Evolutionary conservation across 352 stramenopile species (phyloP).

Genomic region (Thalassiosira livingstoniorum): DNA sequence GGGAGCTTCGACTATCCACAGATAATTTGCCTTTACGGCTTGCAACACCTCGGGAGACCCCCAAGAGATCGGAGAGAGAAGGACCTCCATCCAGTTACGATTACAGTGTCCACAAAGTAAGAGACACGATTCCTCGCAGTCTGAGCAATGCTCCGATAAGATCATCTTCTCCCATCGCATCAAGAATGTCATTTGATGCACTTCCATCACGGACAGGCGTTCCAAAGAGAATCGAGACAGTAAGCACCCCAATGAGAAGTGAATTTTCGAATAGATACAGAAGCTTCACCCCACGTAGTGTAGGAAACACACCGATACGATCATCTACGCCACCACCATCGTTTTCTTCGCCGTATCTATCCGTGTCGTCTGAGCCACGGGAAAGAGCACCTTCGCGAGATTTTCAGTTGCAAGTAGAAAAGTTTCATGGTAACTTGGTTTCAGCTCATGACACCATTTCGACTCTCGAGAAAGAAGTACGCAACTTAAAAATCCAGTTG

Average conservation of each 20-base stretch:
- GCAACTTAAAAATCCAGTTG: conserved; percentile 32
- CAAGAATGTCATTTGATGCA: conserved; percentile 9
- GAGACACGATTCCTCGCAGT: conserved; percentile 2
- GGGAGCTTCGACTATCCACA: conserved; percentile 46
- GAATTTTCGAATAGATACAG: background rate
- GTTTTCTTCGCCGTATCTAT: background rate
- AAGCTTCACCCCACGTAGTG: background rate
- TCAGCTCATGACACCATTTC: conserved; percentile 53
- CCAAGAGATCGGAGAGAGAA: conserved; percentile 15
- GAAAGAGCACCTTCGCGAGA: background rate
- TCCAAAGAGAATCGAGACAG: background rate
- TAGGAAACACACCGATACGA: background rate
- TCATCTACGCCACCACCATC: background rate
- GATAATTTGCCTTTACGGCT: background rate
- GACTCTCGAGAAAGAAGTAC: conserved; percentile 36
- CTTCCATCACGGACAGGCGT: background rate
- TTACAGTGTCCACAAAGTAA: background rate
- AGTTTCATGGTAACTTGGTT: conserved; percentile 45
- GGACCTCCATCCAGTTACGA: background rate
- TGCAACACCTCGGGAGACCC: background rate
- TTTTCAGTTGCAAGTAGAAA: conserved; percentile 43
- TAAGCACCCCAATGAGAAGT: background rate
- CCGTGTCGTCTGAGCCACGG: background rate
- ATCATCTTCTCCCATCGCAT: conserved; percentile 20
- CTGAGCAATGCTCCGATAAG: background rate